Percentiles rank a stretch among this genome's conserved stretches.
These are phyloP conservation scores for Aspergillus sp. DNA, from an alignment of 2,329 filamentous ascomycete species.

Conservation along the genomic window DNA sequence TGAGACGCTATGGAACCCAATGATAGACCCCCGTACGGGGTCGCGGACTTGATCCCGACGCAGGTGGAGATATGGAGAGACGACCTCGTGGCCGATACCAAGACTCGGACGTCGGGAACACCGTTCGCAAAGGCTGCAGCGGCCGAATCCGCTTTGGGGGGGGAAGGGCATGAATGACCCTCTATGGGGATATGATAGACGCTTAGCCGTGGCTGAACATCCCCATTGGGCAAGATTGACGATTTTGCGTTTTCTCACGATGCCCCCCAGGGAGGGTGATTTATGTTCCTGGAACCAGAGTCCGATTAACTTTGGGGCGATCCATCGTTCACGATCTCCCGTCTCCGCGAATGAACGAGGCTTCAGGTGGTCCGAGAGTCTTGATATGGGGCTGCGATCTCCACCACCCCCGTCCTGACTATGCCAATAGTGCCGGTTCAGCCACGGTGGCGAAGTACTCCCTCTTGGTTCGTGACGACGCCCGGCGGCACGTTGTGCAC, in stretches of 20 bases:
- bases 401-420: background rate
- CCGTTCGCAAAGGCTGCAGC: too few species aligned
- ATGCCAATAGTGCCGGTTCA: background rate
- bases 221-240: background rate
- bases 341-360: background rate
- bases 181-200: background rate
- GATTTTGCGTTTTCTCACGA: background rate
- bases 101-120: too few species aligned
- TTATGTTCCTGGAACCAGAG: background rate
- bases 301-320: background rate
- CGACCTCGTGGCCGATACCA: too few species aligned
- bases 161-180: too few species aligned
- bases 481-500: background rate
- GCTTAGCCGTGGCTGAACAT: background rate
- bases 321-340: background rate
- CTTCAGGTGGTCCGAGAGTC: background rate
- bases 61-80: too few species aligned
- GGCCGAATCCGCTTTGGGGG: too few species aligned
- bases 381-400: background rate
- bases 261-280: too few species aligned
- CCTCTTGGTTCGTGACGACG: background rate
- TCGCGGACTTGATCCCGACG: too few species aligned
- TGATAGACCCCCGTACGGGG: too few species aligned
- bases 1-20: too few species aligned
- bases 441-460: background rate